Evolutionary conservation across 192 early-diverging fungal genomes (phyloP), one percentile per base, ranked within the genome.

Genomic region (Phycomyces nitens): DNA sequence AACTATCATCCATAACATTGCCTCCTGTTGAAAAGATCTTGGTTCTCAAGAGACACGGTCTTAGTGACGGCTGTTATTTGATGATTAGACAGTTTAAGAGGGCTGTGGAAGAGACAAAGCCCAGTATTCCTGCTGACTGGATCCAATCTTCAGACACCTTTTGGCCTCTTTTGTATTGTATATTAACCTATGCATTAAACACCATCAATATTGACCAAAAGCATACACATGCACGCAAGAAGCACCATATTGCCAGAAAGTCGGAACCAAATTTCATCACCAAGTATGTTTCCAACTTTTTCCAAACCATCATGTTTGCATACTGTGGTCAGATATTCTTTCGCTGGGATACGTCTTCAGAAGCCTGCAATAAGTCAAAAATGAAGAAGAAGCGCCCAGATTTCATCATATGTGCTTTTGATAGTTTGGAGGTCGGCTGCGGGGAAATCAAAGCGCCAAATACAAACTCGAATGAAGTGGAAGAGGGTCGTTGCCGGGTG

Each of bases 61-160:
- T 52, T 23, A 52, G 6, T 52, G 18, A 52, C 50, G 50, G 20
- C 20, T 52, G 50, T 21, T 52, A 52, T 1, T 52, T 52, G 50
- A 52, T 52, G 50, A 18, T 52, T 20, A 52, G 50, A 20, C 18
- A 21, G 23, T 52, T 52, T 52, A 52, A 52, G 18, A 15, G 18
- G 18, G 18, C 50, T 20, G 50, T 52, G 14, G 50, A 52, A 52
- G 50, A 52, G 50, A 3, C 50, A 52, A 52, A 52, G 50, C 50
- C 20, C 7, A 18, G 50, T 52, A 52, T 52, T 52, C 18, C 50
- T 20, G 50, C 50, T 8, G 50, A 52, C 23, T 52, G 50, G 8
- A 7, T 12, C 18, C 50, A 52, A 52, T 52, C 14, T 52, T 52
- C 18, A 20, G 50, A 52, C 18, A 52, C 2, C 14, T 20, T 52